Conservation (phyloP, 768 basidiomycete genomes). For the Tylopilus rubrobrunneus region DNA sequence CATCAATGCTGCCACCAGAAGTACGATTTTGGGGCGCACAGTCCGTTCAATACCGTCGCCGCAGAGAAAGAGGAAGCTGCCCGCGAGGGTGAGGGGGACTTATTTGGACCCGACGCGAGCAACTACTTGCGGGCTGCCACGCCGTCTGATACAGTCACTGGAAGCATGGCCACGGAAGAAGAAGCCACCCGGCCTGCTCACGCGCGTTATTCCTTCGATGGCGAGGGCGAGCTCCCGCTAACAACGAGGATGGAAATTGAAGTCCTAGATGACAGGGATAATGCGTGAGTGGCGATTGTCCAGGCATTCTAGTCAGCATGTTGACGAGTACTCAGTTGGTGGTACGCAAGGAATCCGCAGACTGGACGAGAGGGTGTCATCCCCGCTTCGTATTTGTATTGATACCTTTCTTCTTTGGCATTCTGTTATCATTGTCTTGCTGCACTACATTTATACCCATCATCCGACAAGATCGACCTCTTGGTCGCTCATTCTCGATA, state of each 20-base stretch:
- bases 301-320: neutral
- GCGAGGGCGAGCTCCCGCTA: conserved; percentile 71
- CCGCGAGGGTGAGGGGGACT: conserved; percentile 44
- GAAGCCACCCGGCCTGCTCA: conserved; percentile 72
- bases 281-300: conserved; percentile 50
- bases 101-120: conserved; percentile 69
- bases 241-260: conserved; percentile 68
- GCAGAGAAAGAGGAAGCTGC: conserved; percentile 52
- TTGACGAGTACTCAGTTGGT: conserved; percentile 62
- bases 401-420: conserved; percentile 31
- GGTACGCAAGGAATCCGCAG: conserved; percentile 81
- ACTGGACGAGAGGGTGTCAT: conserved; percentile 87
- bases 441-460: conserved; percentile 32
- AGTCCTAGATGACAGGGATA: conserved; percentile 76
- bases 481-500: conserved; percentile 34
- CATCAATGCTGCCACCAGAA: conserved; percentile 86
- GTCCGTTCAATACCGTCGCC: conserved; percentile 34
- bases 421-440: conserved; percentile 30
- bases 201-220: conserved; percentile 82
- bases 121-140: conserved; percentile 80
- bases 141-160: conserved; percentile 65
- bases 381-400: conserved; percentile 88
- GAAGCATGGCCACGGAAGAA: conserved; percentile 55
- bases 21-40: conserved; percentile 62
- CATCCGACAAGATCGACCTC: conserved; percentile 37